A percentile compares a stretch with the other conserved stretches of the same genome.
Evolutionary conservation across 768 basidiomycete genomes (phyloP).

Genomic region (Pisolithus marmoratus): DNA sequence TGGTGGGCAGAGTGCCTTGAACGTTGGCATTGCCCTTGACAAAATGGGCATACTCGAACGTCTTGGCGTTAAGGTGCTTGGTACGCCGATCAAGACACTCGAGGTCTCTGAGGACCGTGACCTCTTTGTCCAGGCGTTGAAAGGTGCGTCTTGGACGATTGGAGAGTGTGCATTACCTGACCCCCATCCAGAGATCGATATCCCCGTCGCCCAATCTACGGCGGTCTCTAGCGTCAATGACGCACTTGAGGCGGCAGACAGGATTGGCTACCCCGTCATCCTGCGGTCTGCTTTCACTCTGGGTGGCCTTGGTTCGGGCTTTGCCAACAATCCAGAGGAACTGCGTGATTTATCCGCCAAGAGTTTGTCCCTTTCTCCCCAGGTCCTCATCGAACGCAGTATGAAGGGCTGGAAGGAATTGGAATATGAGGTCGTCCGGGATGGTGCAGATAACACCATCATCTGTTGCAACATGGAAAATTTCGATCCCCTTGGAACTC

Average conservation of each 20-base stretch:
- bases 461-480: constrained; percentile 99
- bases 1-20: constrained; percentile 95
- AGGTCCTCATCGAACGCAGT: constrained; percentile 93
- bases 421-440: constrained; percentile 98
- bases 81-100: constrained; percentile 90
- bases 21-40: constrained; percentile 95
- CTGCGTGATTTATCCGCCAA: constrained; percentile 91
- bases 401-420: constrained; percentile 99
- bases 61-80: constrained; percentile 87
- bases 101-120: constrained; percentile 97
- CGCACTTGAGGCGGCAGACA: constrained; percentile 84
- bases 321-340: constrained; percentile 92
- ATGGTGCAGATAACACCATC: constrained; percentile 98
- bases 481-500: constrained; percentile 97
- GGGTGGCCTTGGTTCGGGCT: constrained; percentile 97
- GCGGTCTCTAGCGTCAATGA: constrained; percentile 95
- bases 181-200: constrained; percentile 76
- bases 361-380: constrained; percentile 84
- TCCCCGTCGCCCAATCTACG: constrained; percentile 91
- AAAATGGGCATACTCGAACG: constrained; percentile 94
- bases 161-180: constrained; percentile 4
- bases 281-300: constrained; percentile 95
- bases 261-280: constrained; percentile 96
- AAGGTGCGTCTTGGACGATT: constrained; percentile 49
- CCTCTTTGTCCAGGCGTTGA: constrained; percentile 92